Base-by-base conservation (phyloP, 345 rosid species). In the Brassica nigra region DNA sequence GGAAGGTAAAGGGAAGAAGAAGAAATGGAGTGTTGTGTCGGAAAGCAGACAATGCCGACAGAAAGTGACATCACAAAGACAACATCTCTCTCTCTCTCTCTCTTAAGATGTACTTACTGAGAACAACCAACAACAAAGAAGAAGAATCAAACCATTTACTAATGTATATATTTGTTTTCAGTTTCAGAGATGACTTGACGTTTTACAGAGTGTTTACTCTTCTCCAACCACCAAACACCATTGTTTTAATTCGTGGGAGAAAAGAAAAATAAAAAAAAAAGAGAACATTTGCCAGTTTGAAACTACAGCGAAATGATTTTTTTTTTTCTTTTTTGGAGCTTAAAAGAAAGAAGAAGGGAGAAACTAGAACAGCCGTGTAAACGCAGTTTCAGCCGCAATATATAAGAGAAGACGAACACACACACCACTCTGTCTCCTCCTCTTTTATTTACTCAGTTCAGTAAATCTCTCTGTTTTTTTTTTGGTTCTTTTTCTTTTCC, bases 1-100 rank as follows among this genome's bases (percentile, higher is more conserved):
- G 67, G 67, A 80, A 70, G 68, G 78, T 44, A 73, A 76, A 78
- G 54, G 61, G 76, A 55, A 71, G 72, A 52, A 52, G 78, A 47
- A 57, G 77, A 78, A 78, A 83, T 86, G 88, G 84, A 87, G 83
- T 57, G 34, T 76, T 59, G 83, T 89, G 89, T 85, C 89, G 87
- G 89, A 79, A 90, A 84, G 86, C 87, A 84, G 90, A 87, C 92
- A 88, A 87, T 90, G 92, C 91, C 90, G 94, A 92, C 94, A 89
- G 92, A 89, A 89, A 93, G 93, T 84, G 92, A 88, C 91, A 83
- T 82, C 58, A 84, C 89, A 84, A 94, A 92, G 93, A 90, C 92
- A 87, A 84, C 88, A 52, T 80, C 61, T 82, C 78, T 76, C 76
- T 39, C 72, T 71, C 80, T 66, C 78, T 76, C 76, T 39, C 72